Evolutionary conservation across 2,329 filamentous ascomycete species (phyloP).

Genomic region (Pseudocercospora fijiensis): DNA sequence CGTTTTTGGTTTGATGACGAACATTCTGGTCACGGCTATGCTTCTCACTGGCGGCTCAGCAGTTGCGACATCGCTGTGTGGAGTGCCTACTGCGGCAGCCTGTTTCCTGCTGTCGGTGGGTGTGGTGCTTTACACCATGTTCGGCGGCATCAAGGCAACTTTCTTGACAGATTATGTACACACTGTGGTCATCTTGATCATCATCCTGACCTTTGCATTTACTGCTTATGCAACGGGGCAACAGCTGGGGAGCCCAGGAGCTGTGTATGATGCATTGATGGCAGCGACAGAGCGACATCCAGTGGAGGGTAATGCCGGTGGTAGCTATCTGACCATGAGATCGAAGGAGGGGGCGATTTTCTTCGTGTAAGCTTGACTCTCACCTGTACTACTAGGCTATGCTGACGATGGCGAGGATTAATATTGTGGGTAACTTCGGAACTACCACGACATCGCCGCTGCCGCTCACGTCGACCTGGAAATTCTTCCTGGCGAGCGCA

Average conservation of each 20-base stretch:
- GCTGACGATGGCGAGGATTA: conserved; percentile 54
- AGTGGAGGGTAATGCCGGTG: conserved; percentile 73
- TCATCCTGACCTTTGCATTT: conserved; percentile 82
- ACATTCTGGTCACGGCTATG: conserved; percentile 83
- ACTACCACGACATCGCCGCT: conserved; percentile 69
- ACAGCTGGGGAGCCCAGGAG: conserved; percentile 69
- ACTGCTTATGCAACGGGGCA: conserved; percentile 75
- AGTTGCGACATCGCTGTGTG: conserved; percentile 69
- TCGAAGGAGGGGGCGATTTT: conserved; percentile 80
- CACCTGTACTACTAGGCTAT: background rate
- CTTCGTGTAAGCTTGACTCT: conserved; percentile 55
- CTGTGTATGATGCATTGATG: conserved; percentile 75
- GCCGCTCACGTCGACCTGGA: conserved; percentile 66
- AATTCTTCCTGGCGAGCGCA: conserved; percentile 55
- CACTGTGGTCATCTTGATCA: conserved; percentile 78
- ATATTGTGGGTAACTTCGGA: conserved; percentile 76
- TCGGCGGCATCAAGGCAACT: conserved; percentile 78
- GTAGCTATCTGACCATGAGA: conserved; percentile 84
- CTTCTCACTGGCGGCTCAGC: conserved; percentile 71
- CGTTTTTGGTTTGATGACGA: conserved; percentile 75
- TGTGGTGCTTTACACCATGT: conserved; percentile 71
- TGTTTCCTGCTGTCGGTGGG: conserved; percentile 81
- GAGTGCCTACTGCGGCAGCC: conserved; percentile 74
- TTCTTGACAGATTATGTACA: conserved; percentile 86
- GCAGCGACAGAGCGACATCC: conserved; percentile 68